Evolutionary conservation across 441 rosid species (phyloP), one percentile per base, ranked within the genome.

Genomic region (Biscutella laevigata): DNA sequence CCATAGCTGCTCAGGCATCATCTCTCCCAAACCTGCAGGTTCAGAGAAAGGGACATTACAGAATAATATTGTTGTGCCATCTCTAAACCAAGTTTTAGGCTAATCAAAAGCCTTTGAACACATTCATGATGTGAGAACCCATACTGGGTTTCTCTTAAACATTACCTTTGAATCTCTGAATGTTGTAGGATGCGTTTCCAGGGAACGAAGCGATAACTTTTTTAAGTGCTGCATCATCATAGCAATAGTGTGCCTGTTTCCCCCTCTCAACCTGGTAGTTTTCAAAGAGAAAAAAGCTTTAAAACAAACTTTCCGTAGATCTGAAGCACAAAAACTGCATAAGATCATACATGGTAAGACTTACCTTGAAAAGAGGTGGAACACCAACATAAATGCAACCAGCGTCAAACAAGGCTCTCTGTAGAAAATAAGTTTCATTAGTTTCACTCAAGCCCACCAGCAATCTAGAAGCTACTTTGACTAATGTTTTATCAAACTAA

Each of bases 321-420:
- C 38, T 52, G 40, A 28, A 22, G 42, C 16, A 59, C 37, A 49
- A 4, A 39, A 35, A 46, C 12, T 42, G 30, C 16, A 16, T 2
- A 46, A 53, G 43, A 13, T 64, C 24, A 53, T 25, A 14, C 37
- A 15, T 24, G 58, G 16, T 20, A 52, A 48, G 35, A 42, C 69
- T 43, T 57, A 83, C 98, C 95, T 92, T 88, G 82, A 73, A 92
- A 64, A 92, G 84, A 15, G 99, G 99, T 25, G 97, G 92, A 67
- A 92, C 97, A 53, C 97, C 99, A 46, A 86, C 95, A 28, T 86
- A 92, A 54, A 92, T 86, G 77, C 81, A 84, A 48, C 97, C 95
- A 21, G 83, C 83, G 30, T 92, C 95, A 59, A 86, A 92, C 53
- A 92, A 73, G 36, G 92, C 78, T 79, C 77, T 84, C 97, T 92